Conservation (phyloP, 805 yeast species). For the Starmerella floricola region DNA sequence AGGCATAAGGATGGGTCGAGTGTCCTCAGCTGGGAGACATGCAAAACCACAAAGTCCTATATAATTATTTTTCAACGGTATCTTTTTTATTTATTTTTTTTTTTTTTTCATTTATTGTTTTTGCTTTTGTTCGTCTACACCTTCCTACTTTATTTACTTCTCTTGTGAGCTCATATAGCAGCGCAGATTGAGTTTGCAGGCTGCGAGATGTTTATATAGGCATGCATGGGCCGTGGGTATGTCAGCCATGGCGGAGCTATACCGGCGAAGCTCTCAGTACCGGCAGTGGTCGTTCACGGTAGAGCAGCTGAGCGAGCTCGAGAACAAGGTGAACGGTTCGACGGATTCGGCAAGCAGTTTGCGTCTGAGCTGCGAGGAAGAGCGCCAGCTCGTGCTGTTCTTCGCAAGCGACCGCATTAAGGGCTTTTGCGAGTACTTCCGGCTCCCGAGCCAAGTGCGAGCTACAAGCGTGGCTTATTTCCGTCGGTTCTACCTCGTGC, state of each 20-base stretch:
- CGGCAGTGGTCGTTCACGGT: conserved; percentile 71
- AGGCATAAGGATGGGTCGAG: no score
- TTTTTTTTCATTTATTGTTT: no score
- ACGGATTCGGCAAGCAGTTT: conserved; percentile 27
- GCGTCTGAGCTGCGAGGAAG: conserved; percentile 57
- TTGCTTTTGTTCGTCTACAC: no score
- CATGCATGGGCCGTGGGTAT: no score
- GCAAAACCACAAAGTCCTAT: no score
- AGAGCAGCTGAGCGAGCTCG: conserved; percentile 40
- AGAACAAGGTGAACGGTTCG: conserved; percentile 38
- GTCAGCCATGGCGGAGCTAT: conserved; percentile 62
- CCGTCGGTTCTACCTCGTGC: conserved; percentile 62
- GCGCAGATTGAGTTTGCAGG: no score
- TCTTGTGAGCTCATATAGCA: no score
- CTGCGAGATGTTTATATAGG: neutral
- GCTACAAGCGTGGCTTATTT: conserved; percentile 79
- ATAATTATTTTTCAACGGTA: no score
- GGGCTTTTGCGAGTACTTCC: conserved; percentile 57
- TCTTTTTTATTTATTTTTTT: no score
- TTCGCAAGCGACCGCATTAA: conserved; percentile 56
- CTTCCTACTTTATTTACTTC: no score
- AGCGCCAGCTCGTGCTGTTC: conserved; percentile 49
- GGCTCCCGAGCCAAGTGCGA: conserved; percentile 76
- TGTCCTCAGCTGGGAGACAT: no score
- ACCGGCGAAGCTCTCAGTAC: conserved; percentile 76